Conservation (phyloP, 129 eudicot genomes). For the Ambrosia artemisiifolia region DNA sequence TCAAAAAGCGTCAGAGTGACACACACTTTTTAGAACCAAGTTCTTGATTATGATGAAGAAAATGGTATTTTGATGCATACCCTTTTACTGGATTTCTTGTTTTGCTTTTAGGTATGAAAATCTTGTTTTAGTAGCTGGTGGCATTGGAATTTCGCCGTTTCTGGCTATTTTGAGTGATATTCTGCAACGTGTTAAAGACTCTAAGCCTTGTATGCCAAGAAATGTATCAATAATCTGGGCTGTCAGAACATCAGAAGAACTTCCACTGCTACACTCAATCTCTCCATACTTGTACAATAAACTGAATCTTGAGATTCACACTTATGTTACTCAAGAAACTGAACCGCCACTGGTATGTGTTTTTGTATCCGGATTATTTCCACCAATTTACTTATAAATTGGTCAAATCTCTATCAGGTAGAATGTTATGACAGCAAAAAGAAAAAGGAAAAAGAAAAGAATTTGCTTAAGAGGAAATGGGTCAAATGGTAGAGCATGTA, state of each 20-base stretch:
- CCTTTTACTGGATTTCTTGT: neutral
- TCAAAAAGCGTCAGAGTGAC: no score
- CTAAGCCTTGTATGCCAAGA: constrained; percentile 65
- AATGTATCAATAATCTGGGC: constrained; percentile 74
- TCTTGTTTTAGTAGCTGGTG: constrained; percentile 86
- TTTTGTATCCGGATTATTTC: neutral
- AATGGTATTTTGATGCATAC: neutral
- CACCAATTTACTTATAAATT: neutral
- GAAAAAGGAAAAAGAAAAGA: no score
- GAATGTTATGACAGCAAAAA: no score
- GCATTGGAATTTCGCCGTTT: constrained; percentile 92
- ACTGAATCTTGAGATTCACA: constrained; percentile 71
- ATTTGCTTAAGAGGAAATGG: neutral
- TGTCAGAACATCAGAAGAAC: constrained; percentile 63
- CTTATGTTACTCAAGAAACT: constrained; percentile 75
- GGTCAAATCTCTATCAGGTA: neutral
- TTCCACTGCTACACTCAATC: constrained; percentile 68
- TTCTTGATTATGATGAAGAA: neutral
- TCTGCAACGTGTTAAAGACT: constrained; percentile 48
- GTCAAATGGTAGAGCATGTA: neutral
- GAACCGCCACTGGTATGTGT: constrained; percentile 66
- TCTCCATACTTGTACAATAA: constrained; percentile 49
- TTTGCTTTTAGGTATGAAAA: constrained; percentile 57
- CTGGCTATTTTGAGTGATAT: constrained; percentile 76
- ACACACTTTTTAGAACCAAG: neutral